These are phyloP conservation scores for Rosa rugosa DNA, from an alignment of 306 rosid genomes.

Conservation along the genomic window DNA sequence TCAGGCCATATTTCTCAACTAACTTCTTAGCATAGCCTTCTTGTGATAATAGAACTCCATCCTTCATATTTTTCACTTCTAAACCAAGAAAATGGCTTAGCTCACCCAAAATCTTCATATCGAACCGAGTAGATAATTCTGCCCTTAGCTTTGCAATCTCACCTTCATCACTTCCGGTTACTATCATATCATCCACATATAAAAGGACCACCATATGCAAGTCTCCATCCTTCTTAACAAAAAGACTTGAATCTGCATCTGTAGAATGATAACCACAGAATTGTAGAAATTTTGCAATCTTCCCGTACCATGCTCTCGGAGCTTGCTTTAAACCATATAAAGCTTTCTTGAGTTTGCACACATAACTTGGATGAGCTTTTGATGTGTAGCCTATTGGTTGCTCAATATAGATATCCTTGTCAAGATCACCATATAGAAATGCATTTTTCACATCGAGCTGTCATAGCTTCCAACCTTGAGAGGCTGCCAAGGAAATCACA, in stretches of 20 bases:
- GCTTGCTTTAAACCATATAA: background rate
- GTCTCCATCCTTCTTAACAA: background rate
- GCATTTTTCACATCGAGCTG: background rate
- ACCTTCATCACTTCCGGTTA: background rate
- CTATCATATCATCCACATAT: constrained; percentile 17
- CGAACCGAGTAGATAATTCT: background rate
- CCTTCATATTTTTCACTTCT: background rate
- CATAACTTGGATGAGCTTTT: background rate
- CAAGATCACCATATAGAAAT: background rate
- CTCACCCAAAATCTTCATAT: constrained; percentile 9
- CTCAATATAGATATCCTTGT: background rate
- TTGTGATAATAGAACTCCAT: background rate
- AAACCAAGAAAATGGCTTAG: background rate
- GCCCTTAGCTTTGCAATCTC: background rate
- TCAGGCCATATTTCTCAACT: background rate
- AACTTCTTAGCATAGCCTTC: background rate
- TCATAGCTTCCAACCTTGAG: background rate
- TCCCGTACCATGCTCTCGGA: background rate
- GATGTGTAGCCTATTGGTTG: background rate
- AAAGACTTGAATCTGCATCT: background rate
- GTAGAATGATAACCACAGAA: background rate
- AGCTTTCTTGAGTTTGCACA: constrained; percentile 5
- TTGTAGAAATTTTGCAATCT: background rate
- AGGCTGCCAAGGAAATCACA: background rate
- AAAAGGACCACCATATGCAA: background rate